Evolutionary conservation across 352 stramenopile species (phyloP).

Genomic region (Poterioochromonas sp.): DNA sequence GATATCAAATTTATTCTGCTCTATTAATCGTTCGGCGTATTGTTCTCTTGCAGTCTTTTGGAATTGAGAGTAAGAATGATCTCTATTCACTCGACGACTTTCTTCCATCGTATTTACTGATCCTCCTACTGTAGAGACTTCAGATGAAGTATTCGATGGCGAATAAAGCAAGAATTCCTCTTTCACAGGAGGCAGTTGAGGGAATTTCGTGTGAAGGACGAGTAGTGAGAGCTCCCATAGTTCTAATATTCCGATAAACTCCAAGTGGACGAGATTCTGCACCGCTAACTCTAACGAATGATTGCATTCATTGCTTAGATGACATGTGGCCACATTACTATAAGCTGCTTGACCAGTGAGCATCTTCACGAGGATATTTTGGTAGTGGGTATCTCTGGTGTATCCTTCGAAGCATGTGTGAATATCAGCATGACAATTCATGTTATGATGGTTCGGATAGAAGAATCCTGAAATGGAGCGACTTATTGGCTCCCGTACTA

Average conservation of each 20-base stretch:
- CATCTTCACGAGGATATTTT: constrained; percentile 38
- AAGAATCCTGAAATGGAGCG: constrained; percentile 36
- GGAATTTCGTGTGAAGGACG: not conserved
- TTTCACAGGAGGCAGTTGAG: not conserved
- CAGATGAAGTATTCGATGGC: too few relatives aligned
- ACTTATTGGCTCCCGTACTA: constrained; percentile 26
- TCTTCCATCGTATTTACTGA: not conserved
- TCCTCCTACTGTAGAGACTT: not conserved
- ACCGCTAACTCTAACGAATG: not conserved
- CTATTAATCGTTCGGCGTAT: not conserved
- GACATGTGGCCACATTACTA: not conserved
- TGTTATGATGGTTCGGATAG: constrained; percentile 21
- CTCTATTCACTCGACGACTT: not conserved
- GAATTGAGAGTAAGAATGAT: not conserved
- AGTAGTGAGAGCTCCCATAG: constrained; percentile 7
- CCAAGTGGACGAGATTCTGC: not conserved
- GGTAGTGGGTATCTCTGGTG: not conserved
- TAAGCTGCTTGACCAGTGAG: constrained; percentile 29
- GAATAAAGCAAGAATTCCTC: not conserved
- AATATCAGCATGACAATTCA: not conserved
- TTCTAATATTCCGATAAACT: not conserved
- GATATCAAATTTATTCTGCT: not conserved
- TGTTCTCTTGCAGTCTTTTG: not conserved
- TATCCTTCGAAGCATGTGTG: constrained; percentile 31
- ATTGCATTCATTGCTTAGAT: not conserved